phyloP scores from a whole-genome alignment of 352 stramenopile genomes.

The Lagenidium sp. region DNA sequence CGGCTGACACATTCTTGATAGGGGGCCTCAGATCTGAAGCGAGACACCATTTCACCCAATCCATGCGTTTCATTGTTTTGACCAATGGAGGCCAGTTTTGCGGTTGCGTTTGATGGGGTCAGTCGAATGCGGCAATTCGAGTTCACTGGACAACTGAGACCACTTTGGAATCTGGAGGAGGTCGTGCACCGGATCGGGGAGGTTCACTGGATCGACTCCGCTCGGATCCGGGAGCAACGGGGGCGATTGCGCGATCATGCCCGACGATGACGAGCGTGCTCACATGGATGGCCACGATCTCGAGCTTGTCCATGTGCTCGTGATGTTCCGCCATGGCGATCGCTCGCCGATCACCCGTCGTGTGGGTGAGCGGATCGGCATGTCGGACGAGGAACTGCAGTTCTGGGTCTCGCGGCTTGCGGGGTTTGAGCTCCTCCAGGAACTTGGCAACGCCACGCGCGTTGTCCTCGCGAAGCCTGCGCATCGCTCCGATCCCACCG shows the following conservation, averaged over 20 bases:
- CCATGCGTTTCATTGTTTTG: too few species aligned
- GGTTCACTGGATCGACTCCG: too few species aligned
- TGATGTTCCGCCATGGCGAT: constrained; percentile 72
- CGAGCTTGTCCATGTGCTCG: constrained; percentile 49
- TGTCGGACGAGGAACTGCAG: constrained; percentile 32
- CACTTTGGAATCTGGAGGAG: too few species aligned
- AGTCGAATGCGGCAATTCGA: too few species aligned
- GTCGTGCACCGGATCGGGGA: too few species aligned
- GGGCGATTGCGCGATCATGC: neutral
- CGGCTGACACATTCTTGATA: too few species aligned
- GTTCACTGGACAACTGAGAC: too few species aligned
- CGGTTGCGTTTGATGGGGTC: too few species aligned
- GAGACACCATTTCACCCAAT: constrained; percentile 14
- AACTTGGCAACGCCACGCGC: constrained; percentile 35
- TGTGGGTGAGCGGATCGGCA: constrained; percentile 30
- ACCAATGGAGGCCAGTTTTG: neutral
- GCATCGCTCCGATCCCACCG: neutral
- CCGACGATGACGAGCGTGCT: neutral
- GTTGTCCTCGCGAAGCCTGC: constrained; percentile 21
- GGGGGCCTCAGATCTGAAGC: too few species aligned
- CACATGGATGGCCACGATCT: constrained; percentile 9
- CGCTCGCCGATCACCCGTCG: constrained; percentile 61
- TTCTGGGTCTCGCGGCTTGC: constrained; percentile 55
- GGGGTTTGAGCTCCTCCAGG: constrained; percentile 25
- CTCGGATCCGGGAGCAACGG: too few species aligned